Base-by-base conservation (phyloP, 1,284 basidiomycete species). In the Xanthoconium separans region DNA sequence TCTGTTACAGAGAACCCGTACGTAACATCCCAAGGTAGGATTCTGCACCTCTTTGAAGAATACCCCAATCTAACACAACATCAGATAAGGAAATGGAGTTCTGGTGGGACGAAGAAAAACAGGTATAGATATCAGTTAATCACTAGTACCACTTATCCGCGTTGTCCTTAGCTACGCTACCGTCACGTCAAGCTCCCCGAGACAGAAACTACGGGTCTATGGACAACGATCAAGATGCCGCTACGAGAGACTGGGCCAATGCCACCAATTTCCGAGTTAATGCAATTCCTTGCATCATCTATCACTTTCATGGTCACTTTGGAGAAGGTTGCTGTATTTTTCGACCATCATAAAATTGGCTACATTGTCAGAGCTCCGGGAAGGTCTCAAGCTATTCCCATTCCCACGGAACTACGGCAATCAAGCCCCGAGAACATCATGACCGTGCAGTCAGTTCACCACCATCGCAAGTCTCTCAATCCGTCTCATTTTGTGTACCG, bases 11-110 rank as follows among this genome's bases (percentile, higher is more conserved):
- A 57, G 29, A 39, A 6, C n/a, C 56, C 56, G 16, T 13, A 11
- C 22, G 56, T 57, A 16, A 56, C 46, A 6, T 57, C 56, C 29
- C 46, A 43, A 4, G 53, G 56, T 57, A 46, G 20, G 47, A 2
- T 45, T 15, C 4, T 6, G 8, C 2, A 27, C 13, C 8, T 42
- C 41, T 20, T 20, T 22, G n/a, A 12, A 6, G 3, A 27, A 6
- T 11, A 15, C 12, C 20, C 12, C 6, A 22, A 2, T 34, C 42
- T 51, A 13, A 44, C 48, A 20, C 13, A 13, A 4, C 39, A 4
- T 16, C 33, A 54, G 52, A n/a, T 9, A 16, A 41, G 9, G 36
- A 40, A 44, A 54, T 54, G 47, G 4, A 29, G 10, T 54, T 54
- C 30, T 39, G 4, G 12, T 54, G 52, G 52, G 13, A 39, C 15